Percentiles rank a stretch among this genome's conserved stretches.
phyloP scores from a whole-genome alignment of 2,329 filamentous ascomycete genomes.

The Shiraia sp. region DNA sequence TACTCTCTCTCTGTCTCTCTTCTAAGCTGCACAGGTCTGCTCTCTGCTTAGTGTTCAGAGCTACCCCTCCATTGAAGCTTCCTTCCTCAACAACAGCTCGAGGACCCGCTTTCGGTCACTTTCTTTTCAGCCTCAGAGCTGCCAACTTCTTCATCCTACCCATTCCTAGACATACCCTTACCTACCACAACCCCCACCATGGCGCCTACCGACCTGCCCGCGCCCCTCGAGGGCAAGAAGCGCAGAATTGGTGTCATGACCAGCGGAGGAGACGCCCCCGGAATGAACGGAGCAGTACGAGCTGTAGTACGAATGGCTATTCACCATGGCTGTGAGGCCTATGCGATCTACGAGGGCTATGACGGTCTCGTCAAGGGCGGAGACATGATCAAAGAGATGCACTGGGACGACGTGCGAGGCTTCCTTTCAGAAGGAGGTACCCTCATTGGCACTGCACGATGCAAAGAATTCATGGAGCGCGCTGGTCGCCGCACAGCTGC shows the following conservation, averaged over 20 bases:
- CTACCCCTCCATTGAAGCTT: slow-evolving; percentile 17
- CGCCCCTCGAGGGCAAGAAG: slow-evolving; percentile 53
- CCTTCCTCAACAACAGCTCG: slow-evolving; percentile 12
- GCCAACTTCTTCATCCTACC: background rate
- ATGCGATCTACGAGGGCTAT: slow-evolving; percentile 81
- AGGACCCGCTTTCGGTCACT: slow-evolving; percentile 1
- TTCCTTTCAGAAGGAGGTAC: slow-evolving; percentile 94
- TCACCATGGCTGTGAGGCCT: slow-evolving; percentile 63
- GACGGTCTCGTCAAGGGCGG: slow-evolving; percentile 91
- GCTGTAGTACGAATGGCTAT: slow-evolving; percentile 92
- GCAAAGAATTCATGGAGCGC: slow-evolving; percentile 89
- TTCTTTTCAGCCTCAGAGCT: too few species aligned
- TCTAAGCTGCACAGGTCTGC: background rate
- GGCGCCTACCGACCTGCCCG: slow-evolving; percentile 36
- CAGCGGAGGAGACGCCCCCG: slow-evolving; percentile 89
- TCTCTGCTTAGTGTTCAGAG: slow-evolving; percentile 8
- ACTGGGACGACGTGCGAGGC: slow-evolving; percentile 92
- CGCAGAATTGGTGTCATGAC: slow-evolving; percentile 87
- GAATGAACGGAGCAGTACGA: slow-evolving; percentile 91
- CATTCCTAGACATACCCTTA: background rate
- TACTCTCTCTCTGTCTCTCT: background rate
- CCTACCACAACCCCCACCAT: slow-evolving; percentile 17
- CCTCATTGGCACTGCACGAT: slow-evolving; percentile 91
- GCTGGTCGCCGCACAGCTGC: slow-evolving; percentile 81
- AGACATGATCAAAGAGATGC: slow-evolving; percentile 82